These are phyloP conservation scores for Metarhizium brunneum DNA, from an alignment of 2,329 filamentous ascomycete species.

Conservation along the genomic window DNA sequence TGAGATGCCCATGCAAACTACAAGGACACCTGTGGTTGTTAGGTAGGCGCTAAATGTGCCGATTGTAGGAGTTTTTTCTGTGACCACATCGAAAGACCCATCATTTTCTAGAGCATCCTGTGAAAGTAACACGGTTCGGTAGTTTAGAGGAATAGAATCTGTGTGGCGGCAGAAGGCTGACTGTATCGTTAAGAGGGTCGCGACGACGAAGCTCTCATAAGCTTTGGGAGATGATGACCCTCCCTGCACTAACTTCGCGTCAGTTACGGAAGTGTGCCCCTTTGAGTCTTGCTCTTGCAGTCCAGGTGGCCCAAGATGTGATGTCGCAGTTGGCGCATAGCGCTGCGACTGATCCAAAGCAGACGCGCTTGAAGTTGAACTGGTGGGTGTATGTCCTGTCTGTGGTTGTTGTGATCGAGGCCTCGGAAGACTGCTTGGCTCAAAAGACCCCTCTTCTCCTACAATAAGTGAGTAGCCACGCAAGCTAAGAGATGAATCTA, in stretches of 20 bases:
- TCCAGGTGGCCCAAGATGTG: constrained; percentile 2
- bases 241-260: constrained; percentile 10
- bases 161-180: constrained; percentile 38
- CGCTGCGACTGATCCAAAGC: constrained; percentile 27
- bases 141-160: constrained; percentile 43
- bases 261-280: constrained; percentile 13
- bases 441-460: constrained; percentile 41
- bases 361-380: constrained; percentile 33
- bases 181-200: constrained; percentile 41
- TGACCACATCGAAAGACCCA: constrained; percentile 10
- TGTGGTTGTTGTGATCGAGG: constrained; percentile 30
- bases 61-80: constrained; percentile 23
- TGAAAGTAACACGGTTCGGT: constrained; percentile 40
- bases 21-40: constrained; percentile 45
- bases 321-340: constrained; percentile 8
- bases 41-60: constrained; percentile 45
- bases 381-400: constrained; percentile 34
- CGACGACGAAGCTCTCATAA: constrained; percentile 45
- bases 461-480: constrained; percentile 33
- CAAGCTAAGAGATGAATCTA: constrained; percentile 32
- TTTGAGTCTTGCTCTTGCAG: constrained; percentile 18
- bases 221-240: constrained; percentile 25
- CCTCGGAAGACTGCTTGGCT: constrained; percentile 39
- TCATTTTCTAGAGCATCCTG: constrained; percentile 9
- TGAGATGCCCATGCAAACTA: constrained; percentile 40